Evolutionary conservation across 2,329 filamentous ascomycete species (phyloP).

Genomic region (Purpureocillium takamizusanense): DNA sequence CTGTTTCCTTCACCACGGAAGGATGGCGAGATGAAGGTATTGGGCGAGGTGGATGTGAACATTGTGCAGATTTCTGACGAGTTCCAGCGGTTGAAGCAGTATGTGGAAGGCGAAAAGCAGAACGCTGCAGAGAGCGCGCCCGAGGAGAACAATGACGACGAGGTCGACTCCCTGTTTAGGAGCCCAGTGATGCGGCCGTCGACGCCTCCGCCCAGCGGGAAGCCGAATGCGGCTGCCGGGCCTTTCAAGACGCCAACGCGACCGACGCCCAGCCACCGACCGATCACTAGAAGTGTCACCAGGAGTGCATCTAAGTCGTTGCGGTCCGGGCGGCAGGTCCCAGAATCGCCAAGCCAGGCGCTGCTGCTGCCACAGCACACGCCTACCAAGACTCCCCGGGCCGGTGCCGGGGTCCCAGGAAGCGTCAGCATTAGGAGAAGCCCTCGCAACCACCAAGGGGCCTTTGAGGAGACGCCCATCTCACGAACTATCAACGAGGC

Average conservation of each 20-base stretch:
- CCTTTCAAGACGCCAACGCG: conserved; percentile 55
- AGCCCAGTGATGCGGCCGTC: conserved; percentile 40
- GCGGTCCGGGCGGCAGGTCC: conserved; percentile 32
- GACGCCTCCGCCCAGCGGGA: conserved; percentile 41
- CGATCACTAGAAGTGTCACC: conserved; percentile 52
- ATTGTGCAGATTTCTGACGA: conserved; percentile 34
- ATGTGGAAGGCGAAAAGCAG: conserved; percentile 29
- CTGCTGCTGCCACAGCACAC: conserved; percentile 33
- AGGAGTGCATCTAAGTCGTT: conserved; percentile 51
- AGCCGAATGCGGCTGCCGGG: conserved; percentile 26
- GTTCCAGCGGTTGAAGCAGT: conserved; percentile 23
- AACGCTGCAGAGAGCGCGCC: conserved; percentile 23
- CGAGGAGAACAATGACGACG: conserved; percentile 33
- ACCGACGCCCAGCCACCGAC: conserved; percentile 52
- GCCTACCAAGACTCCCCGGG: conserved; percentile 35
- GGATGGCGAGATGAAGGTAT: conserved; percentile 50
- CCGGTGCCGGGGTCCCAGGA: conserved; percentile 13
- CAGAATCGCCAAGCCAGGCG: conserved; percentile 30
- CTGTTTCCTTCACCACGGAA: conserved; percentile 72
- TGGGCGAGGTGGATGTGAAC: conserved; percentile 50
- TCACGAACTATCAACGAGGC: conserved; percentile 56
- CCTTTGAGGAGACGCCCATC: conserved; percentile 44
- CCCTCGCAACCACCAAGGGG: conserved; percentile 28
- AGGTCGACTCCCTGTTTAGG: conserved; percentile 59
- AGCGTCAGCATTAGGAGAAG: conserved; percentile 31